Percentiles rank a stretch among this genome's conserved stretches.
Evolutionary conservation across 208 protist genomes (phyloP).

Genomic region (Strigomonas culicis): DNA sequence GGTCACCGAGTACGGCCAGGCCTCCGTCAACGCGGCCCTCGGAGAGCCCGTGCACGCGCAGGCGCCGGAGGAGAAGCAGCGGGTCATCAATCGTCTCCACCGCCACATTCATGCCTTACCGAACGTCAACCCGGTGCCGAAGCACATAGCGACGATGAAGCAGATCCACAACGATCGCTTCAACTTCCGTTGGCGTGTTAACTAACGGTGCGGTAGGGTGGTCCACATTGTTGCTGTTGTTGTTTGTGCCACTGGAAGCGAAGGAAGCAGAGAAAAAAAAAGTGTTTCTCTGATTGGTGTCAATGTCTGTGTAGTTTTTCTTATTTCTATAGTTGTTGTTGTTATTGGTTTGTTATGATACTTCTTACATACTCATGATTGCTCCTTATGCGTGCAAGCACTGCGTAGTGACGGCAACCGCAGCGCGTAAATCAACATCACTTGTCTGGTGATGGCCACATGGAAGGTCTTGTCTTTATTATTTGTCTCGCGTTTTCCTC

Average conservation of each 20-base stretch:
- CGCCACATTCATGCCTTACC: slow-evolving; percentile 64
- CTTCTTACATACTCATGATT: not conserved
- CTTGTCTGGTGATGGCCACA: no score
- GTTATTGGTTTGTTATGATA: not conserved
- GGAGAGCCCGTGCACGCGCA: slow-evolving; percentile 48
- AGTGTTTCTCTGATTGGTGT: not conserved
- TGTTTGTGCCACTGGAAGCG: not conserved
- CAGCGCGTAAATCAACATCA: no score
- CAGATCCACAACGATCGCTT: slow-evolving; percentile 93
- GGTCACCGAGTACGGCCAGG: slow-evolving; percentile 82
- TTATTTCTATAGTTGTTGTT: not conserved
- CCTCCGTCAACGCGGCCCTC: slow-evolving; percentile 80
- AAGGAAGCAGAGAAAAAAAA: slow-evolving; percentile 4
- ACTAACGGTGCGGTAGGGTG: slow-evolving; percentile 27
- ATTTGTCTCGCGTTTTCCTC: no score
- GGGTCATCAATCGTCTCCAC: slow-evolving; percentile 27
- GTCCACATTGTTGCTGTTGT: not conserved
- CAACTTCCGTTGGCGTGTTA: slow-evolving; percentile 86
- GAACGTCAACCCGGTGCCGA: slow-evolving; percentile 67
- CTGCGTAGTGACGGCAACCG: no score
- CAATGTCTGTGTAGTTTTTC: not conserved
- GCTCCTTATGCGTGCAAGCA: no score
- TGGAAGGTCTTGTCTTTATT: no score
- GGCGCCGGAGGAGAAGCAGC: slow-evolving; percentile 3
- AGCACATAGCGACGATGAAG: slow-evolving; percentile 90